Evolutionary conservation across 768 basidiomycete species (phyloP), one percentile per base, ranked within the genome.

Genomic region (Jaapia argillacea): DNA sequence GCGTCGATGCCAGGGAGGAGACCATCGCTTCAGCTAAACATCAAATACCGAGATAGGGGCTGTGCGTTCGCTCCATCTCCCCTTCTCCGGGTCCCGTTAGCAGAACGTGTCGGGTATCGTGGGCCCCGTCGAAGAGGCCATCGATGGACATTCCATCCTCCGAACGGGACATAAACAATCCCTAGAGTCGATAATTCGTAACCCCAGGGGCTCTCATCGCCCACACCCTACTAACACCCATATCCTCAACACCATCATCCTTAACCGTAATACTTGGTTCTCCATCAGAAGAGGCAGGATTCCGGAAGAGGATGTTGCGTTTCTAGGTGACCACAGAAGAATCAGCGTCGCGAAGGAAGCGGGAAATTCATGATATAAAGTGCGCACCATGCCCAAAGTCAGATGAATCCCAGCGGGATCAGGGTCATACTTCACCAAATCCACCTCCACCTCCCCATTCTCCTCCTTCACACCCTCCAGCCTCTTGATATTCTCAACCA

Each of bases 201-300:
- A 55, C 25, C 2, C 55, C 57, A 1, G 58, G 58, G 2, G 58
- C 56, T 25, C 53, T 48, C n/a, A 31, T 26, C 4, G 31, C 45
- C 58, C 58, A 60, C 24, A 41, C 25, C 24, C 48, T 51, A 3
- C 14, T 24, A 12, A 46, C 49, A 1, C 50, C 47, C 47, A 55
- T 49, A 37, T 52, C 53, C 14, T 45, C 41, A 7, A 40, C 36
- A 2, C 42, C 52, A 5, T 54, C 47, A 24, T 57, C 45, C 27
- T 47, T 47, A 24, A 46, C 24, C 13, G 54, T 44, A 7, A 50
- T 27, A 14, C 16, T 37, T 1, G 58, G 56, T 23, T 47, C 35
- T 5, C 10, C 53, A 2, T 36, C 42, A 18, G 22, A 37, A n/a
- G 50, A 31, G 1, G 44, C 14, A 10, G 56, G 56, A 39, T 59